phyloP scores from a whole-genome alignment of 139 green algal species.

The Chlorella vulgaris region DNA sequence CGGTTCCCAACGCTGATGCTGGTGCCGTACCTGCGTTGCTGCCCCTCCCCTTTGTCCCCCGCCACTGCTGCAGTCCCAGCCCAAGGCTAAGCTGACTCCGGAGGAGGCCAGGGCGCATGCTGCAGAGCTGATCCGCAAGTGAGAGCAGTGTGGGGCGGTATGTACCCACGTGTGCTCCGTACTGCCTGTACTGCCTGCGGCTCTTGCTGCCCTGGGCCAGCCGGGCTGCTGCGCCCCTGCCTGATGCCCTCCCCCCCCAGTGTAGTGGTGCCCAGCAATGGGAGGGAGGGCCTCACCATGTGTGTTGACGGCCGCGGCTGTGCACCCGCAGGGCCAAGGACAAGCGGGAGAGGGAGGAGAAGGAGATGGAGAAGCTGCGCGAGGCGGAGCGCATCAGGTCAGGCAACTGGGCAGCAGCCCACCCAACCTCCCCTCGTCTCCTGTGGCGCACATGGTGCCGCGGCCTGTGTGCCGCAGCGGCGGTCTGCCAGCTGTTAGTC shows the following conservation, averaged over 20 bases:
- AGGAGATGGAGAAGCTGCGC: constrained; percentile 68
- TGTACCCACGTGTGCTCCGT: background rate
- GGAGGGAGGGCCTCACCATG: no score
- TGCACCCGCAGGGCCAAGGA: constrained; percentile 44
- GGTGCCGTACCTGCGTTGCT: background rate
- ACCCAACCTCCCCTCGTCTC: no score
- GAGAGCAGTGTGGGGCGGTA: background rate
- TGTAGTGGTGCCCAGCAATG: no score
- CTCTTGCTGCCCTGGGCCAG: no score
- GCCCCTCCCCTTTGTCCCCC: background rate
- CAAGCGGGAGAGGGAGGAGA: constrained; percentile 74
- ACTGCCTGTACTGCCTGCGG: no score
- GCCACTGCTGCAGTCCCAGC: constrained; percentile 10
- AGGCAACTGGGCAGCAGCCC: no score
- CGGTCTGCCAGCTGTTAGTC: no score
- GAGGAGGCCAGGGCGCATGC: constrained; percentile 78
- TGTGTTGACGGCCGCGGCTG: no score
- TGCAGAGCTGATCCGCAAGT: constrained; percentile 71
- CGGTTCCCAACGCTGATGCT: no score
- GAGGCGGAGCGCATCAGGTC: constrained; percentile 67
- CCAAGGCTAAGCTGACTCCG: constrained; percentile 72
- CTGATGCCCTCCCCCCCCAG: background rate
- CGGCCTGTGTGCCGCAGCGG: no score
- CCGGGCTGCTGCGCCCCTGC: background rate
- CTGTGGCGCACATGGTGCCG: no score